phyloP scores from a whole-genome alignment of 2,329 filamentous ascomycete species.

The Aspergillus hortae region DNA sequence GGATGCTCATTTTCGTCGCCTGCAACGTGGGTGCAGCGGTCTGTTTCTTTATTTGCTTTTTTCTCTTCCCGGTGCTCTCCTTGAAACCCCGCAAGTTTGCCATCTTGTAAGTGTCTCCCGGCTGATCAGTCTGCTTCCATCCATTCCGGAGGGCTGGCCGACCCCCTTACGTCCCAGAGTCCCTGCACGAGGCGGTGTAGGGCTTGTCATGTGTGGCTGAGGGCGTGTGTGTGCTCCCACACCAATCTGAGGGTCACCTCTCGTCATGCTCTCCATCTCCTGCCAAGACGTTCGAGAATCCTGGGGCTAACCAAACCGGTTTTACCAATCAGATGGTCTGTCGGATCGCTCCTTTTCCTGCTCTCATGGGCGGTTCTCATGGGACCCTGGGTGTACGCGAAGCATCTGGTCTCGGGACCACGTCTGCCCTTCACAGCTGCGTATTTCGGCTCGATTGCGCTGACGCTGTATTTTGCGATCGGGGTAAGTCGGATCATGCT shows the following conservation, averaged over 20 bases:
- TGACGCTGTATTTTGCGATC: constrained; percentile 89
- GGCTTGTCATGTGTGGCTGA: constrained; percentile 22
- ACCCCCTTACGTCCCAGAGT: constrained; percentile 14
- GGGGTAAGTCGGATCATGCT: constrained; percentile 63
- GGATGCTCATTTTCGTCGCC: constrained; percentile 83
- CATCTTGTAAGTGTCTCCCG: constrained; percentile 72
- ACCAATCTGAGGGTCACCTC: constrained; percentile 5
- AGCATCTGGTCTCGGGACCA: constrained; percentile 78
- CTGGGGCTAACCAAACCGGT: constrained; percentile 19
- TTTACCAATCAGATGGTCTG: constrained; percentile 71
- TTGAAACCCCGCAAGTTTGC: constrained; percentile 89
- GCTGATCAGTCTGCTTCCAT: constrained; percentile 7
- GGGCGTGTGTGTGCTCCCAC: constrained; percentile 2
- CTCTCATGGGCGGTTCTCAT: constrained; percentile 91
- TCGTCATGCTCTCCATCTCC: constrained; percentile 1
- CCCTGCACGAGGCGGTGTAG: constrained; percentile 13
- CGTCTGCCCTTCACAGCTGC: constrained; percentile 88
- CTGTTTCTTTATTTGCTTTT: constrained; percentile 89
- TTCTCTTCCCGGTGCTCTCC: constrained; percentile 78
- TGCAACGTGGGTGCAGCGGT: constrained; percentile 86
- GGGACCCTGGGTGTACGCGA: constrained; percentile 78
- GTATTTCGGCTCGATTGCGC: constrained; percentile 87
- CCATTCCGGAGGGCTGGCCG: constrained; percentile 13
- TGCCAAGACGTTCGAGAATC: constrained; percentile 12
- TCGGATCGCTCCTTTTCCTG: constrained; percentile 86